phyloP scores from a whole-genome alignment of 1,284 basidiomycete species.

The Ustilago crameri region DNA sequence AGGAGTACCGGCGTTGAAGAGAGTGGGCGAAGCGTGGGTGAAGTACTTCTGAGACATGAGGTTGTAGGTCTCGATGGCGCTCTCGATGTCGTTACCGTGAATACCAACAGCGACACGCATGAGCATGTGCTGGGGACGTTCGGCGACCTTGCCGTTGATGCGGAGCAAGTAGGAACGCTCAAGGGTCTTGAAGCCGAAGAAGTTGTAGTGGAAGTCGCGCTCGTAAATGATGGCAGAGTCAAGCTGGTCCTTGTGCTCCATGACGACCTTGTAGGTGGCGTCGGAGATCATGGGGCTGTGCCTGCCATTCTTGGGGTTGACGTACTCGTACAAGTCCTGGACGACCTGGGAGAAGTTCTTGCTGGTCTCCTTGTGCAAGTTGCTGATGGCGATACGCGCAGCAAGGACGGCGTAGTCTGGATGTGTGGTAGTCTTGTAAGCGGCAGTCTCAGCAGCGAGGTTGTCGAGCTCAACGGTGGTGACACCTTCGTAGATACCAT shows the following conservation, averaged over 20 bases:
- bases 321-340: conserved; percentile 89
- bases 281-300: conserved; percentile 91
- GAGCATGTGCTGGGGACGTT: conserved; percentile 98
- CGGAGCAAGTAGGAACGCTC: conserved; percentile 97
- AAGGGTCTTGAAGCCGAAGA: conserved; percentile 98
- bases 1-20: conserved; percentile 98
- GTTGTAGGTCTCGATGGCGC: conserved; percentile 82
- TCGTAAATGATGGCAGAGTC: conserved; percentile 98
- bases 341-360: conserved; percentile 95
- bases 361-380: conserved; percentile 98
- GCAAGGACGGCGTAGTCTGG: conserved; percentile 98
- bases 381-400: conserved; percentile 97
- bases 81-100: conserved; percentile 88
- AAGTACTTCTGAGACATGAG: conserved; percentile 90
- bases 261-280: conserved; percentile 84
- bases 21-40: conserved; percentile 96
- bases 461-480: conserved; percentile 95
- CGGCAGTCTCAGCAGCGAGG: conserved; percentile 87
- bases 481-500: conserved; percentile 93
- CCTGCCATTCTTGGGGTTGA: conserved; percentile 90
- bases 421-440: conserved; percentile 90
- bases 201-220: conserved; percentile 89
- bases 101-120: conserved; percentile 99
- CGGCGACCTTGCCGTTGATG: conserved; percentile 92
- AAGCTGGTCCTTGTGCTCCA: conserved; percentile 82